Percentiles rank a stretch among this genome's conserved stretches.
phyloP scores from a whole-genome alignment of 768 basidiomycete genomes.

The Suillus weaverae region DNA sequence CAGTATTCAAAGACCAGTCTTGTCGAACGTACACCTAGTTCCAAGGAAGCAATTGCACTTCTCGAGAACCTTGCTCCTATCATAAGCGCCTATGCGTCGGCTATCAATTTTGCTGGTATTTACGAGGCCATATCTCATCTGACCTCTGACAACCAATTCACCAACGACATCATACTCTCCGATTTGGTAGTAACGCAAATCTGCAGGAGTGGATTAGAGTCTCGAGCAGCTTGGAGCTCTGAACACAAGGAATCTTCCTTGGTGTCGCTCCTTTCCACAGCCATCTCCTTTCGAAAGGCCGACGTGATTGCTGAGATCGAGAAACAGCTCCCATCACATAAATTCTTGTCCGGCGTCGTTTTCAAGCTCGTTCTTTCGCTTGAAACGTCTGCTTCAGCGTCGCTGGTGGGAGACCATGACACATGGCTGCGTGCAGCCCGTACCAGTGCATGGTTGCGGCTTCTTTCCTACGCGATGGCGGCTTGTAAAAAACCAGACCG shows the following conservation, averaged over 20 bases:
- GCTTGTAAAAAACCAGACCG: constrained; percentile 43
- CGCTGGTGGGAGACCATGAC: constrained; percentile 43
- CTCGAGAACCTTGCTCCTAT: constrained; percentile 58
- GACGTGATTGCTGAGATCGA: constrained; percentile 60
- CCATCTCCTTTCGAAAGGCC: constrained; percentile 48
- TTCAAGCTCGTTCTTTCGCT: constrained; percentile 59
- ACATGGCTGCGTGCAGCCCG: constrained; percentile 47
- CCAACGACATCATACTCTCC: constrained; percentile 53
- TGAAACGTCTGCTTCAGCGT: constrained; percentile 47
- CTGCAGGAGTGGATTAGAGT: constrained; percentile 44
- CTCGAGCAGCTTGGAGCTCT: constrained; percentile 38
- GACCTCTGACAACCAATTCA: constrained; percentile 43
- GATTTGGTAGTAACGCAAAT: constrained; percentile 46
- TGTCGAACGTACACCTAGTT: constrained; percentile 41
- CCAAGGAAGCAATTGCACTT: constrained; percentile 52
- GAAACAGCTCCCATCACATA: constrained; percentile 52
- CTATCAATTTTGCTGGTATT: constrained; percentile 58
- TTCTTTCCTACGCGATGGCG: constrained; percentile 58
- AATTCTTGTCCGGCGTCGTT: constrained; percentile 63
- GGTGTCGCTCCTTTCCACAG: constrained; percentile 41
- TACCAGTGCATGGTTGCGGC: constrained; percentile 57
- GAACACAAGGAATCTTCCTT: constrained; percentile 24
- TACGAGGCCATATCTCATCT: constrained; percentile 53
- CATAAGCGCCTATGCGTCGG: constrained; percentile 46
- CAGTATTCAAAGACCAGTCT: constrained; percentile 52